Percentiles rank a stretch among this genome's conserved stretches.
phyloP scores from a whole-genome alignment of 768 basidiomycete species.

The Tylopilus rubrobrunneus region DNA sequence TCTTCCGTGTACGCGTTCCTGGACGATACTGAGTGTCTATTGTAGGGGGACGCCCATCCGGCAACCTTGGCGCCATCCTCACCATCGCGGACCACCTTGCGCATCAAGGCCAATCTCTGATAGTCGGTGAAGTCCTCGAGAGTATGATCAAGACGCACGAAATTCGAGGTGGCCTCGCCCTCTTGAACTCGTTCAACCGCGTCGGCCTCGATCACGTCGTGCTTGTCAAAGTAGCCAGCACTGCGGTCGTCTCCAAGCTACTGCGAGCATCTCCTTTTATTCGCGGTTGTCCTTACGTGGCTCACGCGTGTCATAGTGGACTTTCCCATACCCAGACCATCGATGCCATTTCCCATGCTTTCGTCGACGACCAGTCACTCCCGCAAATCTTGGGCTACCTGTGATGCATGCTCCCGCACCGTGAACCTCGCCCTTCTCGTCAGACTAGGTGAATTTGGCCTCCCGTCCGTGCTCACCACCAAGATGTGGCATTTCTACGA shows the following conservation, averaged over 20 bases:
- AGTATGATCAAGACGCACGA: slow-evolving; percentile 98
- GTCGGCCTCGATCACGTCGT: slow-evolving; percentile 94
- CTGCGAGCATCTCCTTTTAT: slow-evolving; percentile 40
- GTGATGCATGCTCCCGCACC: slow-evolving; percentile 94
- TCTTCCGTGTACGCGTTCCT: neutral
- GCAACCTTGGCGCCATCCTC: slow-evolving; percentile 90
- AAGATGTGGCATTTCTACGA: slow-evolving; percentile 98
- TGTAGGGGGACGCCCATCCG: slow-evolving; percentile 88
- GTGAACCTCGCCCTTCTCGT: slow-evolving; percentile 89
- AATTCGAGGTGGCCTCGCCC: slow-evolving; percentile 86
- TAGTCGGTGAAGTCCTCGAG: slow-evolving; percentile 80
- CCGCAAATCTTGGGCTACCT: slow-evolving; percentile 95
- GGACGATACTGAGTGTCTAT: slow-evolving; percentile 1
- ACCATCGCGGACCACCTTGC: slow-evolving; percentile 89
- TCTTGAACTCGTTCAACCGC: slow-evolving; percentile 92
- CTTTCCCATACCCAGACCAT: slow-evolving; percentile 81
- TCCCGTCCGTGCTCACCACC: slow-evolving; percentile 85
- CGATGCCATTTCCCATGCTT: slow-evolving; percentile 90
- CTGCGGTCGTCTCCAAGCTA: slow-evolving; percentile 89
- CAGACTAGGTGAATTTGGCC: slow-evolving; percentile 87
- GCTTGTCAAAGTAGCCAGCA: slow-evolving; percentile 94
- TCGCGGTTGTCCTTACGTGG: neutral
- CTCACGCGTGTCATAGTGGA: slow-evolving; percentile 38
- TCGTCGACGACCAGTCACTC: slow-evolving; percentile 90
- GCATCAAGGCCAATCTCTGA: slow-evolving; percentile 72